These are phyloP conservation scores for Ajuga chamaepitys DNA, from an alignment of 257 asterid species.

Conservation along the genomic window DNA sequence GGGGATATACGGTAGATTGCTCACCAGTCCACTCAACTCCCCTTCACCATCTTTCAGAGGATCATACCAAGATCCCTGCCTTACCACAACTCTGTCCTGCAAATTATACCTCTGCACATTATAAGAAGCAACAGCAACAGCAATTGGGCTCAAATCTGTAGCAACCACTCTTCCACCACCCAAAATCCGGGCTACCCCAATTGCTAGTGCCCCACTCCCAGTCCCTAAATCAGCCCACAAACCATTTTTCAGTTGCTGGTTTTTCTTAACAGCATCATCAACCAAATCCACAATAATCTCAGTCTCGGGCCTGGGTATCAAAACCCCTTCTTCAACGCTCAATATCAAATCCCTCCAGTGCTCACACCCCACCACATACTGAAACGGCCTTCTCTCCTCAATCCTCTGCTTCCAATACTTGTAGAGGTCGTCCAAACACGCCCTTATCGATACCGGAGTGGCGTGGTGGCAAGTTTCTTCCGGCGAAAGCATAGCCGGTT, in stretches of 20 bases:
- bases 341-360: slow-evolving; percentile 87
- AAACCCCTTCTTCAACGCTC: slow-evolving; percentile 81
- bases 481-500: slow-evolving; percentile 24
- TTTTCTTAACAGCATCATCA: slow-evolving; percentile 33
- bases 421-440: slow-evolving; percentile 65
- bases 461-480: slow-evolving; percentile 5
- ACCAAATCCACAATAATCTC: slow-evolving; percentile 74
- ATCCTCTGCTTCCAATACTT: slow-evolving; percentile 75
- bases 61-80: slow-evolving; percentile 84
- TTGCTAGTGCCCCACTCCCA: slow-evolving; percentile 91
- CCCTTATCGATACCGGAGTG: slow-evolving; percentile 33
- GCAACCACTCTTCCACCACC: slow-evolving; percentile 59
- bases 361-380: slow-evolving; percentile 92
- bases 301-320: slow-evolving; percentile 95
- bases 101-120: slow-evolving; percentile 69
- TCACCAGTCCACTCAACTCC: slow-evolving; percentile 56
- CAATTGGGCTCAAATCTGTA: slow-evolving; percentile 57
- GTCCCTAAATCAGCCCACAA: slow-evolving; percentile 92
- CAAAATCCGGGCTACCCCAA: slow-evolving; percentile 60
- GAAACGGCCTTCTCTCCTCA: slow-evolving; percentile 73
- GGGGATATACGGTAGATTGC: slow-evolving; percentile 93
- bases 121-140: slow-evolving; percentile 58
- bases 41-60: slow-evolving; percentile 57
- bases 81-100: slow-evolving; percentile 61
- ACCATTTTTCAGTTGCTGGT: slow-evolving; percentile 40